Evolutionary conservation across 208 protist genomes (phyloP).

Genomic region (Wallacemonas collosoma): DNA sequence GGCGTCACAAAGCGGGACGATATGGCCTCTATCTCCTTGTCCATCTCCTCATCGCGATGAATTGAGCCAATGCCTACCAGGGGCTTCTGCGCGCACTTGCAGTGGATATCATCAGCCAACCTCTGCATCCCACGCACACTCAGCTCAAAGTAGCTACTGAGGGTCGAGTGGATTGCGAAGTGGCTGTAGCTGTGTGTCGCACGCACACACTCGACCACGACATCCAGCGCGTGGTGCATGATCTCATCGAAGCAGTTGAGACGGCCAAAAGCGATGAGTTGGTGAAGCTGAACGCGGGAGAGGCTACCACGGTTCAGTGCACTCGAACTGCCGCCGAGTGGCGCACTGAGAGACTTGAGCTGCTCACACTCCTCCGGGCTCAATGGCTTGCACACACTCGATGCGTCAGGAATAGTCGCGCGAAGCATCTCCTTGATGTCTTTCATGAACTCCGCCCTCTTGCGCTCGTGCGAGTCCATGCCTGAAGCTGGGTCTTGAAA

Average conservation of each 20-base stretch:
- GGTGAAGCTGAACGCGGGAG: slow-evolving; percentile 35
- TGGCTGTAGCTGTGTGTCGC: slow-evolving; percentile 41
- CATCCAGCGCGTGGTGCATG: slow-evolving; percentile 54
- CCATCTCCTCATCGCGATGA: too few relatives aligned
- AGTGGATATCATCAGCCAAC: neutral
- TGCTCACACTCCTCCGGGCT: neutral
- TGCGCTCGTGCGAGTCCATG: neutral
- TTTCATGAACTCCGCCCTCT: neutral
- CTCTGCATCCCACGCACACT: slow-evolving; percentile 23
- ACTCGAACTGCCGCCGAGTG: slow-evolving; percentile 23
- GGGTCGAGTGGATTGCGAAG: slow-evolving; percentile 52
- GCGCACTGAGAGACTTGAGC: neutral
- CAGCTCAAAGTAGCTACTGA: slow-evolving; percentile 48
- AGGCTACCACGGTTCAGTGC: slow-evolving; percentile 30
- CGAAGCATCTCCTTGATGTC: slow-evolving; percentile 8
- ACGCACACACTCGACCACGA: slow-evolving; percentile 55
- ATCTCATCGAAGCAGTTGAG: slow-evolving; percentile 61
- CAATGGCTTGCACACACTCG: neutral
- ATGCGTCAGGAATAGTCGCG: slow-evolving; percentile 4
- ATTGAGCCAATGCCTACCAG: too few relatives aligned
- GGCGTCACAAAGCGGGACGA: slow-evolving; percentile 2
- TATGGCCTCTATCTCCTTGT: neutral
- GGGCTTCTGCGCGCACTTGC: neutral
- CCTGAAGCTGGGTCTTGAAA: neutral
- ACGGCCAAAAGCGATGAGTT: slow-evolving; percentile 38